Conservation (phyloP, 1,284 basidiomycete species). For the Naganishia sp. region DNA sequence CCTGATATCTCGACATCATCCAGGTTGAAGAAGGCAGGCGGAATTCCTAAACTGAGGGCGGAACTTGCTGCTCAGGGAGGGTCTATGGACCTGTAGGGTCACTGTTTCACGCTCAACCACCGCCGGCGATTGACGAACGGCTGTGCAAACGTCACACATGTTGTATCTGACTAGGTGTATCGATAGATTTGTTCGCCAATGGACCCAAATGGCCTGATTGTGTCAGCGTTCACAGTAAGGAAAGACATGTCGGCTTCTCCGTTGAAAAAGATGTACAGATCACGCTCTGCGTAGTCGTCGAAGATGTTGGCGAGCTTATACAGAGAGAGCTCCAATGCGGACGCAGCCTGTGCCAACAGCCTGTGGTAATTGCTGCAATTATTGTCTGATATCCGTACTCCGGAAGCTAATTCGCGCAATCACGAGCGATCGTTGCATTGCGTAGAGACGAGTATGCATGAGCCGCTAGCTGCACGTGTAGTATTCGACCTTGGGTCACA, state of each 20-base stretch:
- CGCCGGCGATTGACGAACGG: not conserved
- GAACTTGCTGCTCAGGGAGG: slow-evolving; percentile 14
- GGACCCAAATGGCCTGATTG: too few species aligned
- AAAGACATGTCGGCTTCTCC: too few species aligned
- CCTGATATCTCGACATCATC: not conserved
- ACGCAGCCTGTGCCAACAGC: too few species aligned
- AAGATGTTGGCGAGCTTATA: too few species aligned
- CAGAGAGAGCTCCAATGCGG: too few species aligned
- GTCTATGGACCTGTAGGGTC: slow-evolving; percentile 20
- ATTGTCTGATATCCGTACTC: not conserved
- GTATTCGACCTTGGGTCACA: not conserved
- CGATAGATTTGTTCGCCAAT: not conserved
- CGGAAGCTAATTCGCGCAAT: not conserved
- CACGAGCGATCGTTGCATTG: not conserved
- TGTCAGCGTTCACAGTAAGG: too few species aligned
- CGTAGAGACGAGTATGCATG: not conserved
- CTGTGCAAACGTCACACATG: not conserved
- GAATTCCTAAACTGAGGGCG: slow-evolving; percentile 25
- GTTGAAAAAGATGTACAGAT: too few species aligned
- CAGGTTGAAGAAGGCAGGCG: slow-evolving; percentile 34
- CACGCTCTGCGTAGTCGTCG: too few species aligned
- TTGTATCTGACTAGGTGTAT: slow-evolving; percentile 13
- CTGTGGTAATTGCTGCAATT: too few species aligned
- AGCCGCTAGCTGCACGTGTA: too few species aligned
- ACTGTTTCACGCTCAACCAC: not conserved